Percentiles rank a stretch among this genome's conserved stretches.
Conservation (phyloP, 2,329 filamentous ascomycete genomes). For the Fusarium poae region DNA sequence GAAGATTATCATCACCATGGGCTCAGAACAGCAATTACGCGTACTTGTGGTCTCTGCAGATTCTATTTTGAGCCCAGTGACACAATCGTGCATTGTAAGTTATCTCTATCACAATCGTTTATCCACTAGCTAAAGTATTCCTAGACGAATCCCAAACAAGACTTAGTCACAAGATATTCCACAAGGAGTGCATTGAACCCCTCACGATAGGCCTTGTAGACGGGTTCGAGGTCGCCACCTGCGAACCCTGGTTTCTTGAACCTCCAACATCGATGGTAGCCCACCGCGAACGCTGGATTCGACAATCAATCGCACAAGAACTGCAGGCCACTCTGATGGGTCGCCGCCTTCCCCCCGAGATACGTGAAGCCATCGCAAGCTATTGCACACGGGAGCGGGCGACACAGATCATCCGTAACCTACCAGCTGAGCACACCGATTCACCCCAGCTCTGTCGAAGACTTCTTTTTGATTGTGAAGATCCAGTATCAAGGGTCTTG, state of each 20-base stretch:
- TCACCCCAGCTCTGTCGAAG: fast-evolving
- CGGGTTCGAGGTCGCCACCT: not conserved
- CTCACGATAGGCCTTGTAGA: not conserved
- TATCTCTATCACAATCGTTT: too few species aligned
- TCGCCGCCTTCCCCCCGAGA: not conserved
- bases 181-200: not conserved
- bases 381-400: not conserved
- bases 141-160: too few species aligned
- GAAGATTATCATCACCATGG: too few species aligned
- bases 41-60: not conserved
- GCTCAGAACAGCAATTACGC: too few species aligned
- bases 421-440: too few species aligned
- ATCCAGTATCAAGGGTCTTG: not conserved
- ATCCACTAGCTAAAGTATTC: not conserved
- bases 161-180: not conserved
- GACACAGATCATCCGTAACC: not conserved
- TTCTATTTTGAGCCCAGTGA: not conserved
- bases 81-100: not conserved
- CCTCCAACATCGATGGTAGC: not conserved
- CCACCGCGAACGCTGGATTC: not conserved
- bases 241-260: not conserved
- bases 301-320: not conserved
- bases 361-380: not conserved
- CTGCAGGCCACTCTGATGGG: not conserved
- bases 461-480: too few species aligned